phyloP scores from a whole-genome alignment of 441 rosid genomes.

The Corymbia calophylla region DNA sequence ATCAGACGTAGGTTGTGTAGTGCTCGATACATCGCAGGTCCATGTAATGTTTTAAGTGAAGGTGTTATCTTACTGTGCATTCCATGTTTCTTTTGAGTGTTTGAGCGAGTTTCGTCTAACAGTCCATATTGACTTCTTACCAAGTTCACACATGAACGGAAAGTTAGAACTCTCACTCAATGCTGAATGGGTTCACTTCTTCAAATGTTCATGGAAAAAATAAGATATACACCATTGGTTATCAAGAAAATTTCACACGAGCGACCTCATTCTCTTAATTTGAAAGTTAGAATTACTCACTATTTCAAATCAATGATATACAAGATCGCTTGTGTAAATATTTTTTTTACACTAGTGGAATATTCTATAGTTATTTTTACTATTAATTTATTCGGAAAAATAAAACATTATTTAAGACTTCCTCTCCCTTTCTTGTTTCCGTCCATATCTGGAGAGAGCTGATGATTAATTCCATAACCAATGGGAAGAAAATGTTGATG shows the following conservation, averaged over 20 bases:
- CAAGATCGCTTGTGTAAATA: not conserved
- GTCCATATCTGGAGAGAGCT: not conserved
- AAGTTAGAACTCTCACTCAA: not conserved
- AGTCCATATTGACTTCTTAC: not conserved
- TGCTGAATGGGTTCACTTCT: not conserved
- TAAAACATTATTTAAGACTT: no score
- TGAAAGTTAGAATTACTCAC: not conserved
- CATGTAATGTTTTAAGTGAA: not conserved
- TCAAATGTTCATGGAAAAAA: not conserved
- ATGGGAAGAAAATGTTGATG: no score
- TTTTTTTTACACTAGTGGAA: accelerated
- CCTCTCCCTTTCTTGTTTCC: not conserved
- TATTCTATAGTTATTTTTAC: not conserved
- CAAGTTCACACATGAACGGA: not conserved
- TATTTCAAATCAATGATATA: no score
- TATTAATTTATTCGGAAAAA: not conserved
- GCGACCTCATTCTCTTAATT: not conserved
- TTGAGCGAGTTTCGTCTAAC: not conserved
- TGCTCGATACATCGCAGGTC: not conserved
- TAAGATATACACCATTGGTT: not conserved
- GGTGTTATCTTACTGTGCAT: not conserved
- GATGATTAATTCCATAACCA: no score
- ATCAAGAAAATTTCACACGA: not conserved
- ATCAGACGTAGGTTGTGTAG: no score
- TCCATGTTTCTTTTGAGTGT: not conserved